phyloP scores from a whole-genome alignment of 2,329 filamentous ascomycete species.

The Fusarium pseudograminearum region DNA sequence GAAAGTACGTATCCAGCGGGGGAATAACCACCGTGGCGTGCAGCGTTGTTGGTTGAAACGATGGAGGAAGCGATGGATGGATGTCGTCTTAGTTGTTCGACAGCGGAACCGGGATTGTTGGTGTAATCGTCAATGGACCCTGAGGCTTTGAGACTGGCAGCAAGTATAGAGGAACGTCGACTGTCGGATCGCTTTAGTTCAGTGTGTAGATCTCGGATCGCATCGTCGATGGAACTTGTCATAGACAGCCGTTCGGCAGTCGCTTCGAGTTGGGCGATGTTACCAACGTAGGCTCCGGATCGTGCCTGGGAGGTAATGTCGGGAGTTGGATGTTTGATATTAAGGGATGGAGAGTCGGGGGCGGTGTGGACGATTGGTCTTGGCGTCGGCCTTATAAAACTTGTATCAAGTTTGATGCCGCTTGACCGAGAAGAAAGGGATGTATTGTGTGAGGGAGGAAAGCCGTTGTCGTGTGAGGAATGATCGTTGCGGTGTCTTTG shows the following conservation, averaged over 20 bases:
- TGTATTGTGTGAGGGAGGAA: constrained; percentile 25
- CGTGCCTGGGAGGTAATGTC: constrained; percentile 66
- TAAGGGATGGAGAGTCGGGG: constrained; percentile 58
- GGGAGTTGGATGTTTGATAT: constrained; percentile 69
- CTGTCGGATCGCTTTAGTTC: constrained; percentile 79
- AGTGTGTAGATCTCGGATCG: constrained; percentile 78
- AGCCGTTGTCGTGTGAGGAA: constrained; percentile 36
- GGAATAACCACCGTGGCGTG: constrained; percentile 77
- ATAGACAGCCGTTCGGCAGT: constrained; percentile 79
- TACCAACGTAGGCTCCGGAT: constrained; percentile 72
- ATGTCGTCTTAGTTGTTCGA: constrained; percentile 55
- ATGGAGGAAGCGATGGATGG: constrained; percentile 70
- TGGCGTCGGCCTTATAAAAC: constrained; percentile 54
- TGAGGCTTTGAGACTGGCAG: constrained; percentile 57
- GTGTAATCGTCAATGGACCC: constrained; percentile 50
- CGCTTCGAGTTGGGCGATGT: constrained; percentile 80
- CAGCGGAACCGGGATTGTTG: constrained; percentile 40
- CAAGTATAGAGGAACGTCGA: constrained; percentile 71
- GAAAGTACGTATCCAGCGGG: constrained; percentile 76
- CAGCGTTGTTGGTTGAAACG: constrained; percentile 74
- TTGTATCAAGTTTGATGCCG: constrained; percentile 61
- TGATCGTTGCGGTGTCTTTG: constrained; percentile 37
- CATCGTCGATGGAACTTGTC: constrained; percentile 81
- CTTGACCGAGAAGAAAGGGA: constrained; percentile 50
- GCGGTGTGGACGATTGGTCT: constrained; percentile 63